phyloP scores from a whole-genome alignment of 768 basidiomycete genomes.

The Dentipellis fragilis region DNA sequence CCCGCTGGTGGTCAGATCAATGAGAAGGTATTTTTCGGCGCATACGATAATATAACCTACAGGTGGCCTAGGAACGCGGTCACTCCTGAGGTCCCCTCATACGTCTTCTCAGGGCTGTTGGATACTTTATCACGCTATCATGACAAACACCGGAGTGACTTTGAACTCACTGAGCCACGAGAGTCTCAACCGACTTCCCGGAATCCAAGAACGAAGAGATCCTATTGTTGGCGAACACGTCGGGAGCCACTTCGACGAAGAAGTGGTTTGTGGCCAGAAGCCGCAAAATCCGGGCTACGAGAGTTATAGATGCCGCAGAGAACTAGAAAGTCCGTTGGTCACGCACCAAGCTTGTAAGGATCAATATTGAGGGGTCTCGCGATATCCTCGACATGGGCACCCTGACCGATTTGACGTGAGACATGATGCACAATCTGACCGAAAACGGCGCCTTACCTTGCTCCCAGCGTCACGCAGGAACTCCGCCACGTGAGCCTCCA shows the following conservation, averaged over 20 bases:
- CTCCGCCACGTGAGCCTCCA: slow-evolving; percentile 9
- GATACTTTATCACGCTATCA: no score
- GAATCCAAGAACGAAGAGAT: slow-evolving; percentile 25
- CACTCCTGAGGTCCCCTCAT: slow-evolving; percentile 5
- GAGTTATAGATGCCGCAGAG: no score
- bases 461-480: slow-evolving; percentile 10
- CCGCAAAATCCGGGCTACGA: slow-evolving; percentile 27
- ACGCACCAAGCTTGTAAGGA: slow-evolving; percentile 10
- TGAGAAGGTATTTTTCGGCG: neutral
- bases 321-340: neutral
- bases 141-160: neutral
- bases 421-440: no score
- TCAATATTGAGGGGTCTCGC: neutral
- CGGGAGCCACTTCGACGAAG: slow-evolving; percentile 26
- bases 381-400: slow-evolving; percentile 4
- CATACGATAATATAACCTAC: slow-evolving; percentile 1
- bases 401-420: slow-evolving; percentile 2
- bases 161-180: neutral
- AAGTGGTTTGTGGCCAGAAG: slow-evolving; percentile 28
- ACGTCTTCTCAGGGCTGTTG: slow-evolving; percentile 2
- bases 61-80: slow-evolving; percentile 3
- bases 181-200: slow-evolving; percentile 18
- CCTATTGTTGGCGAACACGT: slow-evolving; percentile 30
- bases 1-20: neutral
- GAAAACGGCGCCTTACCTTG: neutral